A percentile compares a stretch with the other conserved stretches of the same genome.
Conservation (phyloP, 202 grass and related monocot species). For the Bolboschoenoplectus hybrid region DNA sequence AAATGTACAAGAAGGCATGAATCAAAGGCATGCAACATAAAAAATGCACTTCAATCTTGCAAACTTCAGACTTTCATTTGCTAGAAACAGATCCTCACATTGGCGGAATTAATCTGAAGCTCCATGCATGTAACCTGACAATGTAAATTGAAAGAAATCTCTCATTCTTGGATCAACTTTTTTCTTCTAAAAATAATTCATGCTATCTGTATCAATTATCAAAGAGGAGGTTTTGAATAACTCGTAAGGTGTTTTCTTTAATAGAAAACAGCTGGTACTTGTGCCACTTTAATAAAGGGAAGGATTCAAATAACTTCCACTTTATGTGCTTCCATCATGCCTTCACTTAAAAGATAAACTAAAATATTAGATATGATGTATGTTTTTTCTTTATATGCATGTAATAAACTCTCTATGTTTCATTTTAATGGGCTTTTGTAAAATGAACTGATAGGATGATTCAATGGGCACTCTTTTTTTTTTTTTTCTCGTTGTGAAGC, state of each 20-base stretch:
- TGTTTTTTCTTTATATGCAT: conserved; percentile 6
- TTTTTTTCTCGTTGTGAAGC: not conserved
- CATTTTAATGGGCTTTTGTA: not conserved
- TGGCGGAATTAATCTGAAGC: not conserved
- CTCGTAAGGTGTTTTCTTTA: not conserved
- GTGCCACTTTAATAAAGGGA: not conserved
- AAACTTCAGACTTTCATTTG: not conserved
- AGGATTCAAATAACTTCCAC: not conserved
- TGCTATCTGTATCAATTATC: not conserved
- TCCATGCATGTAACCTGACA: not conserved
- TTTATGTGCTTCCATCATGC: not conserved
- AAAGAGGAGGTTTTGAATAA: not conserved
- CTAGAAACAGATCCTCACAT: not conserved
- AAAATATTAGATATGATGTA: not conserved
- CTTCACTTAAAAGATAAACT: not conserved
- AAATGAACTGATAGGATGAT: conserved; percentile 15
- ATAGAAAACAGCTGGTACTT: not conserved
- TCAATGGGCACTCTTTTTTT: not conserved
- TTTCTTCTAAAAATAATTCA: conserved; percentile 6
- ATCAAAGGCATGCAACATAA: not conserved
- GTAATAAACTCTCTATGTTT: not conserved
- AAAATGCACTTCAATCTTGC: not conserved
- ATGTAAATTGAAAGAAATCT: conserved; percentile 7
- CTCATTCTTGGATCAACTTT: not conserved
- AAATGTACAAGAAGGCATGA: not conserved